Evolutionary conservation across 306 rosid species (phyloP).

Genomic region (Prosopis cineraria): DNA sequence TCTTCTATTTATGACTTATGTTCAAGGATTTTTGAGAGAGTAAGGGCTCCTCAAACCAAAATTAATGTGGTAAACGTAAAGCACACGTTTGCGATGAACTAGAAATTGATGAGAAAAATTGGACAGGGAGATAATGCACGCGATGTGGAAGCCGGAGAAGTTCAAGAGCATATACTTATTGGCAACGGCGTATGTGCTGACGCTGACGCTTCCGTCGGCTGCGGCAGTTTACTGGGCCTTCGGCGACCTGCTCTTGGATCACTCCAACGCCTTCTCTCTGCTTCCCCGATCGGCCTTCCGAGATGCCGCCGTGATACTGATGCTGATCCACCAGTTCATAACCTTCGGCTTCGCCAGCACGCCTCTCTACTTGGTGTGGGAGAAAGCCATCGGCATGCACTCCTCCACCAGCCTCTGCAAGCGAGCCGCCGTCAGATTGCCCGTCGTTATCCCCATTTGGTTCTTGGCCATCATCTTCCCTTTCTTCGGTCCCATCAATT

Average conservation of each 20-base stretch:
- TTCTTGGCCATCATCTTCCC: conserved; percentile 84
- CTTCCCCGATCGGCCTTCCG: conserved; percentile 71
- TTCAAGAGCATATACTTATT: conserved; percentile 72
- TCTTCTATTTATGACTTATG: too few species aligned
- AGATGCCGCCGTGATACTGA: conserved; percentile 74
- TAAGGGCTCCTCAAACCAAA: too few species aligned
- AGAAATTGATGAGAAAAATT: neutral
- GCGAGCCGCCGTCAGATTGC: conserved; percentile 76
- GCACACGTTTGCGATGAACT: neutral
- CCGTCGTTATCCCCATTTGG: conserved; percentile 85
- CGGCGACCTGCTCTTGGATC: conserved; percentile 78
- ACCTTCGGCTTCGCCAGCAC: conserved; percentile 97
- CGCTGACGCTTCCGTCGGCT: conserved; percentile 83
- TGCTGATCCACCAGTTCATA: conserved; percentile 90
- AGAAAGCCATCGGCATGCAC: conserved; percentile 80
- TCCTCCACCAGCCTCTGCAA: conserved; percentile 77
- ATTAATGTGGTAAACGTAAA: neutral
- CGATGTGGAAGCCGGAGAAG: conserved; percentile 89
- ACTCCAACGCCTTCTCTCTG: conserved; percentile 81
- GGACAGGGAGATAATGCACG: conserved; percentile 83
- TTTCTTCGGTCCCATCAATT: conserved; percentile 94
- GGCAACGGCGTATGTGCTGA: conserved; percentile 73
- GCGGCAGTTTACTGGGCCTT: conserved; percentile 88
- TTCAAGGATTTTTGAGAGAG: too few species aligned
- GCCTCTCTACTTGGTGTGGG: conserved; percentile 86